Percentiles rank a stretch among this genome's conserved stretches.
Evolutionary conservation across 352 stramenopile species (phyloP).

Genomic region (Phytopythium vexans): DNA sequence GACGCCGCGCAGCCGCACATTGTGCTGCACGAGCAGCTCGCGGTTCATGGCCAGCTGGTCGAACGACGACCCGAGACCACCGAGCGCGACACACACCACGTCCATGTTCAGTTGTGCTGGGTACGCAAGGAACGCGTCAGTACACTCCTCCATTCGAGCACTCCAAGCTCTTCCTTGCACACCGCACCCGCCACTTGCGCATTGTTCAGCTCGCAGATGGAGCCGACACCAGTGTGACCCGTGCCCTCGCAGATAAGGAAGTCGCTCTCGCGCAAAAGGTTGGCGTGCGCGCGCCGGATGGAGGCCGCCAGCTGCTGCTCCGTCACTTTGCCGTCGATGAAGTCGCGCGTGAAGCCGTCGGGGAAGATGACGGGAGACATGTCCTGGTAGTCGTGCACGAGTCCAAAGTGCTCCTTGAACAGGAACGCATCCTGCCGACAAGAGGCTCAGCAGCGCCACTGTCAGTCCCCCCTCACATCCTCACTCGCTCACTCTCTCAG

Average conservation of each 20-base stretch:
- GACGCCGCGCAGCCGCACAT: conserved; percentile 69
- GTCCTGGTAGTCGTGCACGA: conserved; percentile 95
- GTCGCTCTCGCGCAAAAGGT: conserved; percentile 84
- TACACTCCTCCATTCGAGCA: conserved; percentile 5
- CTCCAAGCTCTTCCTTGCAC: not conserved
- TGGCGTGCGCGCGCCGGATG: conserved; percentile 80
- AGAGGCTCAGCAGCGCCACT: conserved; percentile 21
- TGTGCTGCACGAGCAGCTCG: conserved; percentile 77
- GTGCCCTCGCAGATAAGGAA: conserved; percentile 96
- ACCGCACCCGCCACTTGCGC: conserved; percentile 77
- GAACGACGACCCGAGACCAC: conserved; percentile 80
- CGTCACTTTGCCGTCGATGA: conserved; percentile 95
- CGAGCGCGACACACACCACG: conserved; percentile 75
- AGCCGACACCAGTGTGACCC: conserved; percentile 88
- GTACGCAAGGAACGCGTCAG: not conserved
- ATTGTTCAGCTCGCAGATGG: conserved; percentile 90
- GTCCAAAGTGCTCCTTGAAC: conserved; percentile 95
- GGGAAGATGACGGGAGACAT: conserved; percentile 98
- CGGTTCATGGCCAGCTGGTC: conserved; percentile 85
- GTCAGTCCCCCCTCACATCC: not conserved
- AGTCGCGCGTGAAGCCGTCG: conserved; percentile 95
- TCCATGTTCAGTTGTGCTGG: conserved; percentile 78
- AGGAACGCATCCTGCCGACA: conserved; percentile 86
- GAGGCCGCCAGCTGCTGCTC: conserved; percentile 68
- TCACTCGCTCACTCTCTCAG: not conserved